Evolutionary conservation across 148 eudicot genomes (phyloP).

Genomic region (Chenopodium quinoa): DNA sequence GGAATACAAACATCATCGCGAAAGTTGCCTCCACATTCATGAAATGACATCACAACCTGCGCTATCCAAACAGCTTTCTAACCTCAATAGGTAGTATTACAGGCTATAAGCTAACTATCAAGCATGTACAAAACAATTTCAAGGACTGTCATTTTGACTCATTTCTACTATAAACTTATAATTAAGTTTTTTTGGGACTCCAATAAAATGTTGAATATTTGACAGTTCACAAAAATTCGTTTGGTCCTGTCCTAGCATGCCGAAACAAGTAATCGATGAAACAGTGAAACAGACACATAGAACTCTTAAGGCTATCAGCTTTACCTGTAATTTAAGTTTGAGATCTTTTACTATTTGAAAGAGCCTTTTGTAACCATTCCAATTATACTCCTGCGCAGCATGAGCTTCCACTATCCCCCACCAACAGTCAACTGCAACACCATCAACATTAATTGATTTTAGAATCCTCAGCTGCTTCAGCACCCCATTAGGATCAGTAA

Average conservation of each 20-base stretch:
- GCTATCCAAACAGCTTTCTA: conserved; percentile 8
- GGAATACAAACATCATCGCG: conserved; percentile 92
- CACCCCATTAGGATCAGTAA: conserved; percentile 71
- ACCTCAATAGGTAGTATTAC: neutral
- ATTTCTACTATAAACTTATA: neutral
- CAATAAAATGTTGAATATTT: neutral
- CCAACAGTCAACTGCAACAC: conserved; percentile 89
- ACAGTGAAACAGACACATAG: conserved; percentile 6
- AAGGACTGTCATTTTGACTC: neutral
- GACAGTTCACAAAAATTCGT: neutral
- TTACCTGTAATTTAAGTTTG: conserved; percentile 75
- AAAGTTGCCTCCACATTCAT: conserved; percentile 96
- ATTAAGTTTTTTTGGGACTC: neutral
- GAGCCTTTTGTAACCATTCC: conserved; percentile 85
- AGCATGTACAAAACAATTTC: neutral
- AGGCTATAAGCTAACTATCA: neutral
- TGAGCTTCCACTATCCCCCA: conserved; percentile 98
- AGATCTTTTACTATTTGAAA: conserved; percentile 79
- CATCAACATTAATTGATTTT: conserved; percentile 74
- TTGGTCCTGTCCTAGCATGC: neutral
- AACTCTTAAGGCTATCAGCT: conserved; percentile 7
- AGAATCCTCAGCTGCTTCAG: conserved; percentile 65
- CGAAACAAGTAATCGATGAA: neutral
- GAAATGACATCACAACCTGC: conserved; percentile 91
- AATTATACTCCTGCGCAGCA: conserved; percentile 80